phyloP scores from a whole-genome alignment of 257 asterid species.

The Datura wrightii region DNA sequence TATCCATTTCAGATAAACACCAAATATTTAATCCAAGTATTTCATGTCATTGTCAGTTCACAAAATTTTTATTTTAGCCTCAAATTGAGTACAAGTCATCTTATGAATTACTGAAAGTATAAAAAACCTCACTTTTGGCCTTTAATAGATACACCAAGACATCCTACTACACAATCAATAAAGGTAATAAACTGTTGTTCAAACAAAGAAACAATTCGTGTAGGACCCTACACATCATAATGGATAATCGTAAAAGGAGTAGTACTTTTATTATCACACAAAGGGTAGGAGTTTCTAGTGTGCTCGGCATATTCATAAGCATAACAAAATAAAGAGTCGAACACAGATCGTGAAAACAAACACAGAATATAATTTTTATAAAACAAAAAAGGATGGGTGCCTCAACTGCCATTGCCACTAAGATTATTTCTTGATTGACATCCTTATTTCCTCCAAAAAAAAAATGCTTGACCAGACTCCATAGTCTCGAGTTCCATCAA shows the following conservation, averaged over 20 bases:
- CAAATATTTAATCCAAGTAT: background rate
- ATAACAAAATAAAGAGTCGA: background rate
- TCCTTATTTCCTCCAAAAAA: background rate
- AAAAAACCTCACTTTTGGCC: background rate
- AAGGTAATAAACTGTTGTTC: background rate
- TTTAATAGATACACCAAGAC: background rate
- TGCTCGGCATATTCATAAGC: background rate
- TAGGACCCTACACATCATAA: background rate
- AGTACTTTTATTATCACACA: background rate
- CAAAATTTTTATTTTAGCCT: background rate
- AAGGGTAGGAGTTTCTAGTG: background rate
- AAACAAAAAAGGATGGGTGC: background rate
- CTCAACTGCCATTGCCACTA: background rate
- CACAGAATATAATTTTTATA: background rate
- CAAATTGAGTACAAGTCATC: background rate
- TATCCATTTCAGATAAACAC: background rate
- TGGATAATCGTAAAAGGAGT: background rate
- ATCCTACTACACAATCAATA: background rate
- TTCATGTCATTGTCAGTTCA: background rate
- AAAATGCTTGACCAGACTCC: background rate
- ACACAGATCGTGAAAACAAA: background rate
- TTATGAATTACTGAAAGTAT: background rate
- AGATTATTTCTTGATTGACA: background rate
- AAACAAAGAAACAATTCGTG: background rate
- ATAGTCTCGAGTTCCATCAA: background rate